Conservation (phyloP, 495 filamentous ascomycete species). For the Astrothelium macrocarpum region DNA sequence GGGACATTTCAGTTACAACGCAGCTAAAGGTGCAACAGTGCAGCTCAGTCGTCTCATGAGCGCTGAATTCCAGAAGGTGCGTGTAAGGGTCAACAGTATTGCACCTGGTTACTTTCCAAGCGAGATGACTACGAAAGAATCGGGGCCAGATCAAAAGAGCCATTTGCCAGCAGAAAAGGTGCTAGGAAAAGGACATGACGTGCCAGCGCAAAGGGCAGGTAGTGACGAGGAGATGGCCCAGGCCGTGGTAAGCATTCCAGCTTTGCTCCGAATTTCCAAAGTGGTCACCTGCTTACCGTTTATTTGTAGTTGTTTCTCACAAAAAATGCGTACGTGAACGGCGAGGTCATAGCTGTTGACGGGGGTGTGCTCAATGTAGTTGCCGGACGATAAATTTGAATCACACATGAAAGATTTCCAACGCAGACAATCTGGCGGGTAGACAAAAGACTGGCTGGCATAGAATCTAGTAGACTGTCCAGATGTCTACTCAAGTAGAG, state of each 20-base stretch:
- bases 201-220: slow-evolving; percentile 36
- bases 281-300: not conserved
- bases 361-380: slow-evolving; percentile 46
- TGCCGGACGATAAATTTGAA: slow-evolving; percentile 11
- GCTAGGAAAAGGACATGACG: slow-evolving; percentile 37
- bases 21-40: slow-evolving; percentile 35
- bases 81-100: slow-evolving; percentile 40
- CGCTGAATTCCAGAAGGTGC: slow-evolving; percentile 38
- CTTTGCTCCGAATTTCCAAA: not conserved
- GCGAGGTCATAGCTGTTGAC: slow-evolving; percentile 51
- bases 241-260: slow-evolving; percentile 23
- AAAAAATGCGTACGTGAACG: slow-evolving; percentile 52
- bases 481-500: not conserved
- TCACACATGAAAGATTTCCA: not conserved
- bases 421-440: no score
- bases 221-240: slow-evolving; percentile 42
- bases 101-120: slow-evolving; percentile 49
- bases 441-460: not conserved
- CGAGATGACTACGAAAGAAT: slow-evolving; percentile 53
- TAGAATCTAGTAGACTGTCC: no score
- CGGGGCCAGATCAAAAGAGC: slow-evolving; percentile 46
- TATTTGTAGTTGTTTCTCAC: slow-evolving; percentile 31
- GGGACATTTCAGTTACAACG: slow-evolving; percentile 38
- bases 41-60: slow-evolving; percentile 39
- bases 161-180: slow-evolving; percentile 40